These are phyloP conservation scores for Eucalyptus caleyi DNA, from an alignment of 345 rosid genomes.

Conservation along the genomic window DNA sequence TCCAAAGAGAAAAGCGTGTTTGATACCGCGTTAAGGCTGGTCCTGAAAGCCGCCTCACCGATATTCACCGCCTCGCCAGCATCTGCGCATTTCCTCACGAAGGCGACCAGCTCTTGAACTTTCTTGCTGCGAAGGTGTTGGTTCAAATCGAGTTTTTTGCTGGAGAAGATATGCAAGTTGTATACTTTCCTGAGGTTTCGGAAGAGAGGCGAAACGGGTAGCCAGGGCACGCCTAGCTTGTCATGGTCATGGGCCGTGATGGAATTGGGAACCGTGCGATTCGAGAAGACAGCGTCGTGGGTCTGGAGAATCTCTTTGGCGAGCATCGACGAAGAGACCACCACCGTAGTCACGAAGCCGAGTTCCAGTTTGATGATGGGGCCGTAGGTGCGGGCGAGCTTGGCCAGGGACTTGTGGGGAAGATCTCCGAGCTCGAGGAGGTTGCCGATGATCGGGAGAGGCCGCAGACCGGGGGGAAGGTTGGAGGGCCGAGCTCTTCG, in stretches of 20 bases:
- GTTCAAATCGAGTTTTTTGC: slow-evolving; percentile 13
- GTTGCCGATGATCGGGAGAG: slow-evolving; percentile 24
- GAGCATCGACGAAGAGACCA: slow-evolving; percentile 11
- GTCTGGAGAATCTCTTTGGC: slow-evolving; percentile 32
- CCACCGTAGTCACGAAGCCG: slow-evolving; percentile 14
- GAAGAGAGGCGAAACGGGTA: slow-evolving; percentile 22
- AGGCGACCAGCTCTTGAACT: not conserved
- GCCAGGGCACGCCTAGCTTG: slow-evolving; percentile 9
- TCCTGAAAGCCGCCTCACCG: slow-evolving; percentile 1
- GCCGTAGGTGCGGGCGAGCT: slow-evolving; percentile 21
- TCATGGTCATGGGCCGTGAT: slow-evolving; percentile 9
- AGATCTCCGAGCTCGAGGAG: slow-evolving; percentile 15
- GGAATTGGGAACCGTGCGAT: slow-evolving; percentile 3
- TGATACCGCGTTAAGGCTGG: not conserved
- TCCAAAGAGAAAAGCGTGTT: slow-evolving; percentile 1
- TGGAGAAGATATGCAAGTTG: slow-evolving; percentile 3
- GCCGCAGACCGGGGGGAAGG: slow-evolving; percentile 16
- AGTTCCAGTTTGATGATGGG: slow-evolving; percentile 20
- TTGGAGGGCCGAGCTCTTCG: not conserved
- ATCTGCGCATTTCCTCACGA: not conserved
- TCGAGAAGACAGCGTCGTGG: slow-evolving; percentile 12
- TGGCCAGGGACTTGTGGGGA: slow-evolving; percentile 13
- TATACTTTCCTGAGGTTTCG: slow-evolving; percentile 18
- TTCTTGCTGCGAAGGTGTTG: slow-evolving; percentile 1
- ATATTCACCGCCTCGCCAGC: not conserved